Evolutionary conservation across 2,329 filamentous ascomycete genomes (phyloP).

Genomic region (Thelonectria olida): DNA sequence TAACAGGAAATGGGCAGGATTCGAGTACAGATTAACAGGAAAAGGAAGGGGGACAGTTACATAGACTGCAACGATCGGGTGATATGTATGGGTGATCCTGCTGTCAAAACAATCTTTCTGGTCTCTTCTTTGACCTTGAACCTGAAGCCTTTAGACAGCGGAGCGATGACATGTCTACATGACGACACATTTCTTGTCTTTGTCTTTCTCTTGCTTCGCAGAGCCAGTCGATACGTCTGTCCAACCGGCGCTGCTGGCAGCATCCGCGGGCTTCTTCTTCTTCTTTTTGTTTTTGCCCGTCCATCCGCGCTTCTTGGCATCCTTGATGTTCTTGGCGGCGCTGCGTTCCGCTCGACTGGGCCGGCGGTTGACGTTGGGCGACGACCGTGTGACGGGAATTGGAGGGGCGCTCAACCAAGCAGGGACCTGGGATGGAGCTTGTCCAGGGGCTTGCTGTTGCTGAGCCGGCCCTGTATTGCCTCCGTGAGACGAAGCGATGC

Average conservation of each 20-base stretch:
- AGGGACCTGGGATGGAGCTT: conserved; percentile 40
- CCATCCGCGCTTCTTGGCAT: conserved; percentile 69
- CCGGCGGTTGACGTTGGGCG: conserved; percentile 56
- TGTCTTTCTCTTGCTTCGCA: conserved; percentile 49
- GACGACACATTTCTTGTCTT: conserved; percentile 60
- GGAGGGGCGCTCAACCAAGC: conserved; percentile 50
- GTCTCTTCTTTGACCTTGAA: too few relatives aligned
- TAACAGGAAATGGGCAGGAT: neutral
- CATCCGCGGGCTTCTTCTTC: conserved; percentile 50
- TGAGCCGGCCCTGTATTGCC: conserved; percentile 19
- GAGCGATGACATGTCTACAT: conserved; percentile 62
- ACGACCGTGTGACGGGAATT: conserved; percentile 45
- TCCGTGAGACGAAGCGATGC: conserved; percentile 39
- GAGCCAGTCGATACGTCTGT: conserved; percentile 57
- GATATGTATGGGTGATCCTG: conserved; percentile 29
- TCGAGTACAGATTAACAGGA: conserved; percentile 19
- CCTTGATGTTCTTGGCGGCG: conserved; percentile 69
- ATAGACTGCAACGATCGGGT: conserved; percentile 23
- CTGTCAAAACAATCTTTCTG: conserved; percentile 10
- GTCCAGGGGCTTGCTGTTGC: conserved; percentile 19
- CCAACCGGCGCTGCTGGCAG: conserved; percentile 59
- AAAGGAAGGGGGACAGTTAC: conserved; percentile 2
- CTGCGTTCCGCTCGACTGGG: conserved; percentile 67
- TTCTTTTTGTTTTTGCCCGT: conserved; percentile 52
- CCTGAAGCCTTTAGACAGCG: too few relatives aligned